Evolutionary conservation across 116 monocot genomes (phyloP), one percentile per base, ranked within the genome.

Genomic region (Thalassia testudinum): DNA sequence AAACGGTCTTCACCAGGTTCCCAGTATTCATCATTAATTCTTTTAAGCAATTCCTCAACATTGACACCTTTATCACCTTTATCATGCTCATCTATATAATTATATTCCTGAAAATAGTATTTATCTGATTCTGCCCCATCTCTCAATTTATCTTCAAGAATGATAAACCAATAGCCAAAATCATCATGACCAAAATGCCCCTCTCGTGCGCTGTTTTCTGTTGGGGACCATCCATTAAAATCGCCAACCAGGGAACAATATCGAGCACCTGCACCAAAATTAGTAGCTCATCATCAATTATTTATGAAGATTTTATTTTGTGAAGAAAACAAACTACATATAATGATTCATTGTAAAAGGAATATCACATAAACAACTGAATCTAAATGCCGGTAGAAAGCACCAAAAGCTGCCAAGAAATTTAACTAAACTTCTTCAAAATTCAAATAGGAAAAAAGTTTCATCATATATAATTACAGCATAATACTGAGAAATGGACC

Each of bases 141-240:
- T 58, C 73, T 78, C 14, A 99, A 82, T 52, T 77, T 85, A 69
- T 99, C 90, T 56, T 99, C 90, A 63, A 99, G 85, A 65, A 90
- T 90, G 62, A 99, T 77, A 62, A 79, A 79, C 97, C 97, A 99
- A 53, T 99, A 99, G 18, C 97, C 97, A 72, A 88, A 99, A 75
- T 99, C 97, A 83, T 99, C 90, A 54, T 80, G 90, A 1, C 97
- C 97, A 43, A 86, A 86, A 50, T 82, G 74, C 34, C 97, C 97
- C 43, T 89, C 97, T 68, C 82, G 66, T 21, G 97, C 97, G 71
- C 77, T 73, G 58, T 89, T 90, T 66, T 77, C 89, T 56, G 80
- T 80, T 25, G 86, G 82, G 12, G 89, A 89, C 97, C 97, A 99
- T 15, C 66, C 76, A 65, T 99, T 99, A 52, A 99, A 99, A 69